Conservation (phyloP, 2,329 filamentous ascomycete genomes). For the Sarocladium strictum region DNA sequence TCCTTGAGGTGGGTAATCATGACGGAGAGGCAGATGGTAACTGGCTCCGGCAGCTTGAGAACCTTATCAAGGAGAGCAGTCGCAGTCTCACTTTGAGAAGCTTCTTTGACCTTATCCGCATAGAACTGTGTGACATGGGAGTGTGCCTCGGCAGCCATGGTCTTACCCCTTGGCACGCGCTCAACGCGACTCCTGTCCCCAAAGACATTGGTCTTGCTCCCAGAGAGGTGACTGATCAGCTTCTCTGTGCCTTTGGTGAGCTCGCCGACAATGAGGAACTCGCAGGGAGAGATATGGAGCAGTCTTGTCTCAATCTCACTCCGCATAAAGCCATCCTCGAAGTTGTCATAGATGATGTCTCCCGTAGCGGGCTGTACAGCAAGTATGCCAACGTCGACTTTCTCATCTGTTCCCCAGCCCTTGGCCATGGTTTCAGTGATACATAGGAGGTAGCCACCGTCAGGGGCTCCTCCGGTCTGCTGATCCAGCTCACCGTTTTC, state of each 20-base stretch:
- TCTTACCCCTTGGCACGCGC: conserved; percentile 67
- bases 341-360: conserved; percentile 91
- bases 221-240: conserved; percentile 81
- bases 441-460: conserved; percentile 85
- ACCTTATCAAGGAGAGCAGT: conserved; percentile 76
- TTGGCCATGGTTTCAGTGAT: conserved; percentile 83
- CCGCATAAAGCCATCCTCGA: conserved; percentile 96
- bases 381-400: conserved; percentile 83
- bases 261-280: conserved; percentile 88
- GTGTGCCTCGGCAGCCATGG: conserved; percentile 75
- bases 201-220: conserved; percentile 85
- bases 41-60: conserved; percentile 73
- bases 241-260: conserved; percentile 90
- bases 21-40: conserved; percentile 86
- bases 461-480: conserved; percentile 41
- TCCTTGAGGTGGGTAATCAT: conserved; percentile 94
- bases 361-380: conserved; percentile 94
- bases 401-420: conserved; percentile 79
- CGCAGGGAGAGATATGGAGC: conserved; percentile 90
- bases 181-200: conserved; percentile 87
- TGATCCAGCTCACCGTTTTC: conserved; percentile 76
- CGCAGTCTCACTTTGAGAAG: conserved; percentile 47
- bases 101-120: conserved; percentile 70
- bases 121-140: conserved; percentile 93
- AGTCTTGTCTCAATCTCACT: conserved; percentile 94